phyloP scores from a whole-genome alignment of 805 yeast species.

The Saccharomyces jurei region DNA sequence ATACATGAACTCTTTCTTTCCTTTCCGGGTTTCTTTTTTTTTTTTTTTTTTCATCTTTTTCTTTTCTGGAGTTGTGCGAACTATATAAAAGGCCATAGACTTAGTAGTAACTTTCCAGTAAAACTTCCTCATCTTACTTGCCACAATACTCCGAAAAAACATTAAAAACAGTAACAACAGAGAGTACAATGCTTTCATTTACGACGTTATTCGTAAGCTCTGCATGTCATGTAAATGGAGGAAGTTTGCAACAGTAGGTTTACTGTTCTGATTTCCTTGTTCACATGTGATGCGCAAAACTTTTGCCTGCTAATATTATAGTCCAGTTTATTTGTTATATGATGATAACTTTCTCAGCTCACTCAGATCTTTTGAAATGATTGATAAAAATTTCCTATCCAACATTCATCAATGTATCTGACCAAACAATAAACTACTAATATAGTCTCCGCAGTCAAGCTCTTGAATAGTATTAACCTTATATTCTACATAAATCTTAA shows the following conservation, averaged over 20 bases:
- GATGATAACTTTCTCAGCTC: neutral
- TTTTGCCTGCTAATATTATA: neutral
- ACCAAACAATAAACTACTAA: neutral
- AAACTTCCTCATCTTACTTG: too few species aligned
- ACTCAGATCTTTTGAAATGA: neutral
- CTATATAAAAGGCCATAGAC: neutral
- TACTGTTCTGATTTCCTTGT: neutral
- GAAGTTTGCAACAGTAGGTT: neutral
- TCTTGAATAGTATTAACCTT: neutral
- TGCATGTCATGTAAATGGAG: neutral
- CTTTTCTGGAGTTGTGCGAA: neutral
- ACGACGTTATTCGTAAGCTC: neutral
- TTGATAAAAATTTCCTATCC: neutral
- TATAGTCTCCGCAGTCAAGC: neutral
- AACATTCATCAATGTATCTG: neutral
- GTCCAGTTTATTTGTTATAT: neutral
- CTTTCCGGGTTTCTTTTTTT: neutral
- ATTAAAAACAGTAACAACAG: neutral
- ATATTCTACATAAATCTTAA: conserved; percentile 18
- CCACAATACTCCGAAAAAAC: too few species aligned
- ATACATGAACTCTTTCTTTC: neutral
- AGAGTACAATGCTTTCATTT: neutral
- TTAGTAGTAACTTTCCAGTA: neutral
- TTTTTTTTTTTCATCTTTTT: neutral
- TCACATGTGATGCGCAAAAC: neutral